These are phyloP conservation scores for Maudiozyma humilis DNA, from an alignment of 1,139 yeast genomes.

Conservation along the genomic window DNA sequence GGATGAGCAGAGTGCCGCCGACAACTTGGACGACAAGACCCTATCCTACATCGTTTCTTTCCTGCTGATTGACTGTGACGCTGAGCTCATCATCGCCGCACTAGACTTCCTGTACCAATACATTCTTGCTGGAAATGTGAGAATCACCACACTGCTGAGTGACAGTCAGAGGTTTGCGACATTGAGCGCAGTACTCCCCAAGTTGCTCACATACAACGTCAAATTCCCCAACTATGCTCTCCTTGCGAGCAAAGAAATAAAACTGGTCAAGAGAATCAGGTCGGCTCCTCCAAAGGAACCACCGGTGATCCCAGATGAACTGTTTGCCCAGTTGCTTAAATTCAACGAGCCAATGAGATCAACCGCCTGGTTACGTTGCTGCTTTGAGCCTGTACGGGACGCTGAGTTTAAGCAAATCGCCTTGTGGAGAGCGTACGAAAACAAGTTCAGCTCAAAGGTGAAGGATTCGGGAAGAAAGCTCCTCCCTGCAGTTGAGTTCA, in stretches of 20 bases:
- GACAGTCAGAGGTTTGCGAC: slow-evolving; percentile 40
- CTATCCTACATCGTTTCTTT: slow-evolving; percentile 41
- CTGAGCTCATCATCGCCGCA: slow-evolving; percentile 55
- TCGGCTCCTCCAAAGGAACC: slow-evolving; percentile 48
- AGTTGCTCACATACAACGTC: slow-evolving; percentile 50
- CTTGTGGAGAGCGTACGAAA: slow-evolving; percentile 90
- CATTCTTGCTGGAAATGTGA: slow-evolving; percentile 42
- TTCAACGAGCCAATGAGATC: slow-evolving; percentile 87
- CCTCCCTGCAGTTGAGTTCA: slow-evolving; percentile 92
- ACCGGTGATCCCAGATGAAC: slow-evolving; percentile 53
- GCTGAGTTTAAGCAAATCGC: slow-evolving; percentile 94
- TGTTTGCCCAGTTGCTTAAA: slow-evolving; percentile 52
- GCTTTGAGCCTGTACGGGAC: slow-evolving; percentile 65
- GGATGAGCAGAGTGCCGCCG: slow-evolving; percentile 40
- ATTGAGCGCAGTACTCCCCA: slow-evolving; percentile 51
- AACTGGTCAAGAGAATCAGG: slow-evolving; percentile 37
- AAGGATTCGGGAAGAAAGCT: slow-evolving; percentile 45
- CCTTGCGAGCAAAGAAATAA: slow-evolving; percentile 36
- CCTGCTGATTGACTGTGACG: slow-evolving; percentile 42
- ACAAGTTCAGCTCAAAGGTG: slow-evolving; percentile 56
- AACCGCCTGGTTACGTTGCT: slow-evolving; percentile 88
- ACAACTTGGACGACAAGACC: slow-evolving; percentile 34
- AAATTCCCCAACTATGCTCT: slow-evolving; percentile 30
- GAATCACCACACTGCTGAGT: slow-evolving; percentile 34
- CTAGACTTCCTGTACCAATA: slow-evolving; percentile 63